Base-by-base conservation (phyloP, 1,284 basidiomycete genomes). In the Ceraceosorus guamensis region DNA sequence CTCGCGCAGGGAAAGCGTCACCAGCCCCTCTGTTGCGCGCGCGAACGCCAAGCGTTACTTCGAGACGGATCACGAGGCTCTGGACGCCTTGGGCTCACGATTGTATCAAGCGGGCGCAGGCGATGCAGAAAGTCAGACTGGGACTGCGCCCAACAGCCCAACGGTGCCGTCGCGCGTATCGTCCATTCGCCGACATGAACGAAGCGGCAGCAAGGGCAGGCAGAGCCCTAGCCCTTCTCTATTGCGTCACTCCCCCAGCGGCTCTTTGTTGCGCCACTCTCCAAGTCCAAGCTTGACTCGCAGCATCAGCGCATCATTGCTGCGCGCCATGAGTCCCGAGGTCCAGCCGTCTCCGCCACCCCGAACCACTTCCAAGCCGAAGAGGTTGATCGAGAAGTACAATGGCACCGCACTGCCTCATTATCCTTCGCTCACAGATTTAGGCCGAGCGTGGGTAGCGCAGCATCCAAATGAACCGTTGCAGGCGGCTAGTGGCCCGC, bases 341-440 rank as follows among this genome's bases (percentile, higher is more conserved):
- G n/a, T 8, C 8, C 37, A 41, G 37, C 37, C 37, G n/a, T 8
- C 37, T 8, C 37, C 37, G 37, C n/a, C n/a, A n/a, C n/a, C n/a
- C n/a, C n/a, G n/a, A n/a, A n/a, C n/a, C n/a, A n/a, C n/a, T n/a
- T n/a, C n/a, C n/a, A 8, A n/a, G 37, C 8, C 8, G 37, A 8
- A n/a, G 8, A 8, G 37, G 8, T 8, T 41, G 8, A 41, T 41
- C 37, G n/a, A n/a, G n/a, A n/a, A n/a, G n/a, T 41, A 41, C 37
- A 13, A 24, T n/a, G 39, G 39, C 11, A 35, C 3, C 14, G 18
- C 49, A 24, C 39, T 13, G 6, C 48, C 53, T 6, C 59, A 60
- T 34, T 57, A 55, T 31, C 52, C 60, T n/a, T 62, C 60, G 16
- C n/a, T 60, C 32, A 60, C 59, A 24, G 59, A 60, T 18, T 5